Evolutionary conservation across 2,329 filamentous ascomycete species (phyloP).

Genomic region (Hymenoscyphus salicellus): DNA sequence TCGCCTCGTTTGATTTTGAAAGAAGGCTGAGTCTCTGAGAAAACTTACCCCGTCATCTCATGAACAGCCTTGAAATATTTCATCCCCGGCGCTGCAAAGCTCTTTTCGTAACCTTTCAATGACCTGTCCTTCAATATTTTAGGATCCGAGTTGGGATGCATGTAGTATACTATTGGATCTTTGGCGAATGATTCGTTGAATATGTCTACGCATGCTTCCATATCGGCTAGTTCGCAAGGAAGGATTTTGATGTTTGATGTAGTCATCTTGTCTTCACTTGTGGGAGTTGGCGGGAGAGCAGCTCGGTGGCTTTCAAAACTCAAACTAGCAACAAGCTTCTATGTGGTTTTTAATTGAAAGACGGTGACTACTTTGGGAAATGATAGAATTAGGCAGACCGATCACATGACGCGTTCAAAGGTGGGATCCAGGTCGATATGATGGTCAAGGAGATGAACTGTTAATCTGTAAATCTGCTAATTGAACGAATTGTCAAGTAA

Average conservation of each 20-base stretch:
- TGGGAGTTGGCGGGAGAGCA: not conserved
- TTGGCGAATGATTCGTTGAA: not conserved
- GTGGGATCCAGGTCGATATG: too few species aligned
- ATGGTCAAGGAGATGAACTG: too few species aligned
- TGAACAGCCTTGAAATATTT: not conserved
- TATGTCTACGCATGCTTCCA: not conserved
- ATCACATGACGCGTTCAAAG: not conserved
- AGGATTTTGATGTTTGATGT: not conserved
- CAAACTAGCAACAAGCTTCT: too few species aligned
- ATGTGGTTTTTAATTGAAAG: not conserved
- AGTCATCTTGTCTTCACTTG: not conserved
- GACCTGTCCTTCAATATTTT: not conserved
- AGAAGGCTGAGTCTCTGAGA: too few species aligned
- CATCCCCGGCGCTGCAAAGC: not conserved
- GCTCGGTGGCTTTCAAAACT: not conserved
- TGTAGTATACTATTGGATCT: not conserved
- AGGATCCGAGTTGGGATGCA: not conserved
- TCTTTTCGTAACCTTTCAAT: not conserved
- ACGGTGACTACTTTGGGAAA: not conserved
- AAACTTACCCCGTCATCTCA: not conserved
- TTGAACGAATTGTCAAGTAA: too few species aligned
- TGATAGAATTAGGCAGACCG: not conserved
- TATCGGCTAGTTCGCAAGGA: not conserved
- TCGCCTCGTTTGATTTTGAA: not conserved
- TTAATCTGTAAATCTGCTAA: too few species aligned